Conservation (phyloP, 306 rosid species). For the Hippophae rhamnoides region DNA sequence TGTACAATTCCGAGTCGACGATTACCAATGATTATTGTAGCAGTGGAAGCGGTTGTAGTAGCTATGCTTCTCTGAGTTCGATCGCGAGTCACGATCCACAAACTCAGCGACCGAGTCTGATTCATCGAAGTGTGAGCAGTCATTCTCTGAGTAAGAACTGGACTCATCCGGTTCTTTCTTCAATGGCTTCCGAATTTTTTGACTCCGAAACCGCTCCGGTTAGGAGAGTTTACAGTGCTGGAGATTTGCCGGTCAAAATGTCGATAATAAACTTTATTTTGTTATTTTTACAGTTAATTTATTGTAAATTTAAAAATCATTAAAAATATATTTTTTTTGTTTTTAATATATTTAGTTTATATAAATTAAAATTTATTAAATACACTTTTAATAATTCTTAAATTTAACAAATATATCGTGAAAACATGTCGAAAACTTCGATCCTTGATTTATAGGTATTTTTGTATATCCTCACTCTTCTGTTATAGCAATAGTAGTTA, state of each 20-base stretch:
- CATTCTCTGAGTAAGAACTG: constrained; percentile 38
- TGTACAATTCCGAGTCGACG: constrained; percentile 22
- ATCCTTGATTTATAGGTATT: too few species aligned
- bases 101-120: neutral
- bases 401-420: too few species aligned
- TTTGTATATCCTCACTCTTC: too few species aligned
- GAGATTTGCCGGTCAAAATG: constrained; percentile 44
- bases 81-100: constrained; percentile 17
- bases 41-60: constrained; percentile 51
- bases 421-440: too few species aligned
- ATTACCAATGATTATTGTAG: constrained; percentile 19
- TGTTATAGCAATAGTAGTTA: too few species aligned
- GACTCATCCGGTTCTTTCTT: constrained; percentile 33
- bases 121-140: constrained; percentile 51
- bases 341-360: too few species aligned
- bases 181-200: constrained; percentile 23
- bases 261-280: too few species aligned
- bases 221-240: constrained; percentile 57
- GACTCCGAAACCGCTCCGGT: constrained; percentile 31
- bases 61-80: constrained; percentile 53
- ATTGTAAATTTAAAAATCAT: too few species aligned
- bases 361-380: too few species aligned
- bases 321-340: too few species aligned
- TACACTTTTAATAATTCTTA: too few species aligned
- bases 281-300: too few species aligned